Base-by-base conservation (phyloP, 148 eudicot species). In the Euryodendron excelsum region DNA sequence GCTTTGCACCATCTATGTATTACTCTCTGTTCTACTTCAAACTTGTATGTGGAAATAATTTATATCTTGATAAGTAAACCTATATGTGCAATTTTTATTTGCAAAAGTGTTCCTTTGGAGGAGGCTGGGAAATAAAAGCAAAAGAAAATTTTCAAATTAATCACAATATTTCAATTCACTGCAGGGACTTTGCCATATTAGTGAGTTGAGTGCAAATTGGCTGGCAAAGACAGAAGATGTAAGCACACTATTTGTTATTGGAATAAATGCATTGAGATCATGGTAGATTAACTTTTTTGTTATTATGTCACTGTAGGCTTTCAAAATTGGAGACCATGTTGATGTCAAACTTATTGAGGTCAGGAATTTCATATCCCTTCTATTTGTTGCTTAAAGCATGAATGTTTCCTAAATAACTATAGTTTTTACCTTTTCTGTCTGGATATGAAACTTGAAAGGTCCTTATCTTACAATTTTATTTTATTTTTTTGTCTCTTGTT, bases 281-380 rank as follows among this genome's bases (percentile, higher is more conserved):
- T 80, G 45, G 11, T 41, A 48, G 33, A 21, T 21, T 72, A 71
- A 55, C 63, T 11, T 60, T 44, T 68, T 30, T 61, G 41, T 53
- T 36, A 73, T 48, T n/a, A 21, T 23, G 66, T 53, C 30, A 76
- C 73, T 76, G 74, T 82, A 96, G 99, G 99, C 82, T 78, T 87
- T 92, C 83, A 96, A 96, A 84, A 89, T 93, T 81, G 99, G 98
- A 76, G 99, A 96, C 63, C 88, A 80, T 50, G 69, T 96, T 76
- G 99, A 96, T 87, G 99, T 96, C 88, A 96, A 93, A 80, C 99
- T 96, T 82, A 88, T 93, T 59, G 98, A 96, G 98, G 98, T 96
- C 30, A 71, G 84, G 59, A 78, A 18, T 55, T 73, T 77, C 69
- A 65, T 70, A 64, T 56, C 48, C 23, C 62, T 72, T 55, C 15